phyloP scores from a whole-genome alignment of 2,329 filamentous ascomycete genomes.

The Aspergillus viridinutans region DNA sequence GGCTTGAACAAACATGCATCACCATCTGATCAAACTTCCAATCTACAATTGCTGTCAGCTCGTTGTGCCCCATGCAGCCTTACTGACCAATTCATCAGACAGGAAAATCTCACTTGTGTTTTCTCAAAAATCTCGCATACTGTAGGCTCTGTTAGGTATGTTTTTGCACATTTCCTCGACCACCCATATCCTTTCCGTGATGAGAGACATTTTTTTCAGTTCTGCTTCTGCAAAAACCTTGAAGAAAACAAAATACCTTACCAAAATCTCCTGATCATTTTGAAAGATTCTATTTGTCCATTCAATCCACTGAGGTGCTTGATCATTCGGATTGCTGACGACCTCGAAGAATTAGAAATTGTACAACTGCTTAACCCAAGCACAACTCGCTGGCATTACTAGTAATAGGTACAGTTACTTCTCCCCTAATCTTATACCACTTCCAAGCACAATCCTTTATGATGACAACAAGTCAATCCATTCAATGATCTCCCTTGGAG shows the following conservation, averaged over 20 bases:
- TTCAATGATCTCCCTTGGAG: constrained; percentile 51
- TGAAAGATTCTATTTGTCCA: constrained; percentile 10
- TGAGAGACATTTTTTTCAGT: constrained; percentile 54
- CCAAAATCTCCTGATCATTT: constrained; percentile 49
- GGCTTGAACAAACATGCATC: constrained; percentile 59
- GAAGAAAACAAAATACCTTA: constrained; percentile 58
- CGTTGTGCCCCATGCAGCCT: constrained; percentile 1
- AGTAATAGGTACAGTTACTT: constrained; percentile 21
- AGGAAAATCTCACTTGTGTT: background rate
- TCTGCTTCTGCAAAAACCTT: constrained; percentile 59
- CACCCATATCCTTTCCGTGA: constrained; percentile 31
- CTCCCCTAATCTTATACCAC: constrained; percentile 8
- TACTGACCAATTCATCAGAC: constrained; percentile 6
- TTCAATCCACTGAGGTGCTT: constrained; percentile 1
- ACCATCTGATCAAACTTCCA: constrained; percentile 49
- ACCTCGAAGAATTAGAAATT: constrained; percentile 5
- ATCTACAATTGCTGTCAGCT: constrained; percentile 1
- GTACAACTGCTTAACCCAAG: background rate
- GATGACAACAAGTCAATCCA: constrained; percentile 62
- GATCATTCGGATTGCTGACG: constrained; percentile 7
- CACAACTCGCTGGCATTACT: background rate
- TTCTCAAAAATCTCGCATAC: no score
- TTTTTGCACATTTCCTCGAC: constrained; percentile 1
- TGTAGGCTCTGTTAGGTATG: constrained; percentile 12
- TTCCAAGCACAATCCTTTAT: constrained; percentile 32